Evolutionary conservation across 306 rosid species (phyloP), one percentile per base, ranked within the genome.

Genomic region (Biancaea sappan): DNA sequence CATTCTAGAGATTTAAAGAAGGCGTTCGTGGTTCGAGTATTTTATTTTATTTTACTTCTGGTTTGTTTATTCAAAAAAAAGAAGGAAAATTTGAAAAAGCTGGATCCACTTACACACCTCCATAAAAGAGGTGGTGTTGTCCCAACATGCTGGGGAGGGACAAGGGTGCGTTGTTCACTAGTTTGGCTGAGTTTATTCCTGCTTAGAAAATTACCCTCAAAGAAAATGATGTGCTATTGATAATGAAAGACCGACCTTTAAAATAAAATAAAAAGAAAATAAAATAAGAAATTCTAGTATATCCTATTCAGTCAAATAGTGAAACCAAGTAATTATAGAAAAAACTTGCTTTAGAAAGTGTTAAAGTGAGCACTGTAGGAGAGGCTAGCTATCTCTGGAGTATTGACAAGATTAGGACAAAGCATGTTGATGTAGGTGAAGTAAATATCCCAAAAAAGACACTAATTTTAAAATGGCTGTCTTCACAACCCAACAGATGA

Each of bases 1-100:
- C 63, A 71, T 83, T 79, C 52, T 9, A 47, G 62, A 62, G 72
- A 75, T 82, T 57, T 31, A 43, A 73, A 84, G 44, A 34, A 44
- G 24, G 26, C n/a, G 31, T 40, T 53, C 40, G 64, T 51, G 73
- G 62, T 38, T 6, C 44, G 57, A 8, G 53, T 0, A 25, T 32
- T n/a, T n/a, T n/a, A n/a, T 35, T 51, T 54, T 65, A 31, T 19
- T 54, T 44, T 19, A 25, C 35, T 38, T 38, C 22, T 48, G 25
- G n/a, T 70, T 48, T 12, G 0, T 12, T 0, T 43, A 15, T 15
- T 2, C 8, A 6, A 15, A 46, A 46, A 14, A 4, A 16, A 46
- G 1, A 59, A 34, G 0, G 8, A 60, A 57, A 48, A 31, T 14
- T 9, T 19, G 41, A 29, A 53, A 57, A 82, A 52, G 75, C 28